phyloP scores from a whole-genome alignment of 805 yeast species.

The Starmera dryadoides region DNA sequence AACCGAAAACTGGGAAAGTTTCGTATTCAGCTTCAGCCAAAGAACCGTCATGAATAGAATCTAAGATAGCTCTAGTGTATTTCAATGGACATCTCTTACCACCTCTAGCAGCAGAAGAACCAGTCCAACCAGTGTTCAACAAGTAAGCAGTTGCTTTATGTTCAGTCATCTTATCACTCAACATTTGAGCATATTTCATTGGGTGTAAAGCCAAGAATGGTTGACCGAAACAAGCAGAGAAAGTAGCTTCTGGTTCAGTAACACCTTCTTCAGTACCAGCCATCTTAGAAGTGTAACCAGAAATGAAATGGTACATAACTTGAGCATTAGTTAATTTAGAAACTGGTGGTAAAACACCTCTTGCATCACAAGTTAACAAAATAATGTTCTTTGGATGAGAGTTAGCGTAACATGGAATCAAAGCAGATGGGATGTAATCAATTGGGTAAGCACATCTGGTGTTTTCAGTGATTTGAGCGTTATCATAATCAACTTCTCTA shows the following conservation, averaged over 20 bases:
- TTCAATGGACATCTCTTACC: conserved; percentile 97
- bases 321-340: conserved; percentile 90
- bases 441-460: conserved; percentile 99
- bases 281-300: conserved; percentile 98
- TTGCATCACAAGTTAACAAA: conserved; percentile 92
- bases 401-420: conserved; percentile 88
- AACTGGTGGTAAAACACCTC: conserved; percentile 97
- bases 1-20: conserved; percentile 77
- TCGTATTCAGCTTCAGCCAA: conserved; percentile 77
- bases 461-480: conserved; percentile 84
- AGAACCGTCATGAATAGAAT: conserved; percentile 89
- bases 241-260: conserved; percentile 96
- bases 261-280: conserved; percentile 99
- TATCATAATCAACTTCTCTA: conserved; percentile 81
- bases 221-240: conserved; percentile 98
- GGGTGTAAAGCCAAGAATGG: conserved; percentile 98
- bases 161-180: conserved; percentile 83
- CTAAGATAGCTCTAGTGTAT: conserved; percentile 94
- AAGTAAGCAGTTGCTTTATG: conserved; percentile 94
- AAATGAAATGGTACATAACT: conserved; percentile 98
- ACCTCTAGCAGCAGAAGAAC: conserved; percentile 84
- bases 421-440: conserved; percentile 92
- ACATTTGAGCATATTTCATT: conserved; percentile 94
- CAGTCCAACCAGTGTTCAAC: conserved; percentile 98
- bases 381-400: conserved; percentile 89